Percentiles rank a stretch among this genome's conserved stretches.
phyloP scores from a whole-genome alignment of 2,329 filamentous ascomycete species.

The Ceratocystis colombiana region DNA sequence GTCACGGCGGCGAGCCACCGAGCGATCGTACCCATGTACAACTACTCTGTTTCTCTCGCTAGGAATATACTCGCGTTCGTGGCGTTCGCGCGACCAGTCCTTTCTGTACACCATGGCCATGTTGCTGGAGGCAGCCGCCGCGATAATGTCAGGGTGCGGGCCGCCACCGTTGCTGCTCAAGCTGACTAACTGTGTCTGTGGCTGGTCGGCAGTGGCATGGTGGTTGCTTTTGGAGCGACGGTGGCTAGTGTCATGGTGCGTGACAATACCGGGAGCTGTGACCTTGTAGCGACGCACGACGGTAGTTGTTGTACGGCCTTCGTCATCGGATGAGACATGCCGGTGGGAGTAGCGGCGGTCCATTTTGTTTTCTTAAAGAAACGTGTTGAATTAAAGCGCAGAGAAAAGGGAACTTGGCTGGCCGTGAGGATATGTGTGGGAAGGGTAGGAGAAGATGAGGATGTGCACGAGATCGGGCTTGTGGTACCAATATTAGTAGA shows the following conservation, averaged over 20 bases:
- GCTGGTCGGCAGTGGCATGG: slow-evolving; percentile 19
- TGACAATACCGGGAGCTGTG: slow-evolving; percentile 34
- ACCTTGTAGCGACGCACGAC: slow-evolving; percentile 48
- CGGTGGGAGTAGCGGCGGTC: slow-evolving; percentile 26
- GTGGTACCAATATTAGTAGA: no score
- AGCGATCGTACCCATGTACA: slow-evolving; percentile 21
- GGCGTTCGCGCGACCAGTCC: slow-evolving; percentile 31
- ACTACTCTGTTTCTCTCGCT: slow-evolving; percentile 17
- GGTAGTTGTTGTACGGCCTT: slow-evolving; percentile 38
- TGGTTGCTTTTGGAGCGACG: slow-evolving; percentile 36
- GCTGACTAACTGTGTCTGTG: slow-evolving; percentile 45
- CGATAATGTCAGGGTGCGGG: slow-evolving; percentile 28
- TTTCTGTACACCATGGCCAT: slow-evolving; percentile 31
- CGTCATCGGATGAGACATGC: slow-evolving; percentile 37
- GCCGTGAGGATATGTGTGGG: no score
- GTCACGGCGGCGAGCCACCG: slow-evolving; percentile 32
- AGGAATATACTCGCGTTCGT: slow-evolving; percentile 48
- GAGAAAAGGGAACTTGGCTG: slow-evolving; percentile 1
- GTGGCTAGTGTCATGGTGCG: slow-evolving; percentile 39
- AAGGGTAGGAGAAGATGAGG: no score
- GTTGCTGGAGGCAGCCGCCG: slow-evolving; percentile 29
- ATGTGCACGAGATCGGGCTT: no score
- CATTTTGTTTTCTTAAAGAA: neutral
- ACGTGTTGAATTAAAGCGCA: no score
- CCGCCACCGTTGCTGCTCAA: slow-evolving; percentile 32